phyloP scores from a whole-genome alignment of 2,329 filamentous ascomycete species.

The Amesomyces nigricolor region DNA sequence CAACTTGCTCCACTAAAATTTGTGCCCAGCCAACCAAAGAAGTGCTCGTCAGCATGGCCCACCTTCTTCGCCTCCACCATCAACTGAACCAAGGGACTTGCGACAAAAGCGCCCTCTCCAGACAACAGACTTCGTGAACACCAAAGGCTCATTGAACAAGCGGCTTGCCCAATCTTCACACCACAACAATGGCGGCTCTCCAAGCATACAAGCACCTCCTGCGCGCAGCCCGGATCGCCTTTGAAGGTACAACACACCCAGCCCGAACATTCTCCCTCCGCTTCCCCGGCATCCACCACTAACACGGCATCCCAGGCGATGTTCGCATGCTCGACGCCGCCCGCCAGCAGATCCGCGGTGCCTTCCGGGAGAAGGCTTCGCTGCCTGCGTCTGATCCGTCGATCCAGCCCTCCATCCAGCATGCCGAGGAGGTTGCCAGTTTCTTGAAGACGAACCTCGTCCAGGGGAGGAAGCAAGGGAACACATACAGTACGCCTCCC shows the following conservation, averaged over 20 bases:
- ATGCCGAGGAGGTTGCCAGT: conserved; percentile 76
- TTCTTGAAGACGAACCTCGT: conserved; percentile 82
- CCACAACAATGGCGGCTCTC: conserved; percentile 58
- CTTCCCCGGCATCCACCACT: neutral
- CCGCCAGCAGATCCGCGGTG: conserved; percentile 62
- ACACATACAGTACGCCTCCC: conserved; percentile 23
- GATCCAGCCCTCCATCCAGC: conserved; percentile 59
- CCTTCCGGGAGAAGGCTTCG: conserved; percentile 64
- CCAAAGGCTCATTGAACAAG: neutral
- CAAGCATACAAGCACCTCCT: conserved; percentile 75
- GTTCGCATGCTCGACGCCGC: conserved; percentile 62
- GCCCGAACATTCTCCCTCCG: neutral
- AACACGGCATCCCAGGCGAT: conserved; percentile 54
- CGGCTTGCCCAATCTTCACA: neutral
- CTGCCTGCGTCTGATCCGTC: conserved; percentile 54
- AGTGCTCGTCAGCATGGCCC: neutral
- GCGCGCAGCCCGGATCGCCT: conserved; percentile 75
- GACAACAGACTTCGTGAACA: neutral
- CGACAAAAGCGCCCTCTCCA: neutral
- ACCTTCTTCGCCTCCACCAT: conserved; percentile 4
- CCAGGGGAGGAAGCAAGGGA: conserved; percentile 55
- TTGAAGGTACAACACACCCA: conserved; percentile 56
- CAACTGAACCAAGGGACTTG: neutral
- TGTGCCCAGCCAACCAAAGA: conserved; percentile 2
- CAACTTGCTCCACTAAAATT: conserved; percentile 4